phyloP scores from a whole-genome alignment of 805 yeast species.

The Suhomyces prunicola region DNA sequence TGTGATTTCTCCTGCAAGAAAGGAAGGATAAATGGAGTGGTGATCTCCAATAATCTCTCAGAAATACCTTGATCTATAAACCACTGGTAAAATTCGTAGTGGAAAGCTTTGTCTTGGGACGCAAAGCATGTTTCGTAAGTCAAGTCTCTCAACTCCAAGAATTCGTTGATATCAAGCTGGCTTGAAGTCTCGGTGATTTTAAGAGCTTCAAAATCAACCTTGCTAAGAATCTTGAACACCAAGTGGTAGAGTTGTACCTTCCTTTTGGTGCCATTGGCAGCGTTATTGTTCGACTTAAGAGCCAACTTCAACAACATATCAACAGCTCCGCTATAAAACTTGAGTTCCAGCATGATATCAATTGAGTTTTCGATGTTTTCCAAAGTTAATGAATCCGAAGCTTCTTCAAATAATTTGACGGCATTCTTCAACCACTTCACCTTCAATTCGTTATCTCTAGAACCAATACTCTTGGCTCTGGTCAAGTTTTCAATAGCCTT shows the following conservation, averaged over 20 bases:
- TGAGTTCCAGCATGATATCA: slow-evolving; percentile 70
- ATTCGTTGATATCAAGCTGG: slow-evolving; percentile 46
- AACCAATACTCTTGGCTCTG: slow-evolving; percentile 74
- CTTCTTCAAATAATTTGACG: slow-evolving; percentile 70
- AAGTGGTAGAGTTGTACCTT: slow-evolving; percentile 52
- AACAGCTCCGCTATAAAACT: slow-evolving; percentile 81
- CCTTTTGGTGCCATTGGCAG: background rate
- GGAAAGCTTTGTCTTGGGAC: slow-evolving; percentile 81
- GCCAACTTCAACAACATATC: slow-evolving; percentile 79
- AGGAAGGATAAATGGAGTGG: slow-evolving; percentile 75
- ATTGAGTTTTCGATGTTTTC: slow-evolving; percentile 83
- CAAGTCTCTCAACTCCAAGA: slow-evolving; percentile 60
- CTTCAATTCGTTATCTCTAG: slow-evolving; percentile 66
- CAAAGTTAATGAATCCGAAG: slow-evolving; percentile 70
- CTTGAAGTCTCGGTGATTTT: slow-evolving; percentile 35
- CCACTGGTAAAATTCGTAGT: slow-evolving; percentile 91
- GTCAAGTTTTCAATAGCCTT: slow-evolving; percentile 91
- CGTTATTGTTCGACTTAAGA: slow-evolving; percentile 36
- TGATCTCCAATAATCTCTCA: slow-evolving; percentile 72
- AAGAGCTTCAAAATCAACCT: slow-evolving; percentile 64
- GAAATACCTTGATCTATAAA: slow-evolving; percentile 73
- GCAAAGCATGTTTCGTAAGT: slow-evolving; percentile 73
- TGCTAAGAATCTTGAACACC: slow-evolving; percentile 70
- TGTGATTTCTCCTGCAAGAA: slow-evolving; percentile 68
- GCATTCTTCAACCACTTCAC: slow-evolving; percentile 68